These are phyloP conservation scores for Melampsora americana DNA, from an alignment of 1,284 basidiomycete species.

Conservation along the genomic window DNA sequence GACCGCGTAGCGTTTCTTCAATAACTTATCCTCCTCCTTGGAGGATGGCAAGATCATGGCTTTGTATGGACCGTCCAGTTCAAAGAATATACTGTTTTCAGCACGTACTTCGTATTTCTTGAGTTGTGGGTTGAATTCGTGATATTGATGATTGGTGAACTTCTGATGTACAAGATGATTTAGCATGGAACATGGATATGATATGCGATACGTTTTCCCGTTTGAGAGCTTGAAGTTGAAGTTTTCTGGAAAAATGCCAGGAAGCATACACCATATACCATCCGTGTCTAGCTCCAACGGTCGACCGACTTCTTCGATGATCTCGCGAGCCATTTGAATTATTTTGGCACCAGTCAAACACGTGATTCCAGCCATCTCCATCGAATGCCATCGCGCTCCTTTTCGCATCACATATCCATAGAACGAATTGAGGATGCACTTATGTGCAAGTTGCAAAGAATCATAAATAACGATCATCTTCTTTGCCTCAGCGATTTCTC, in stretches of 20 bases:
- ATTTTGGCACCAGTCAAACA: conserved; percentile 98
- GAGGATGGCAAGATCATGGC: conserved; percentile 99
- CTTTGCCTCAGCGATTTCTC: conserved; percentile 91
- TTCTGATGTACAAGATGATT: conserved; percentile 94
- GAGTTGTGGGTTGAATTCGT: conserved; percentile 75
- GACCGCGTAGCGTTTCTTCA: conserved; percentile 99
- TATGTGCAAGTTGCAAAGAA: conserved; percentile 98
- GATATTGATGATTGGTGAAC: conserved; percentile 98
- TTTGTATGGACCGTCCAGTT: conserved; percentile 95
- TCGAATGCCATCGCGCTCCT: conserved; percentile 98
- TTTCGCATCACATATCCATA: conserved; percentile 99
- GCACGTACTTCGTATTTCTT: conserved; percentile 82
- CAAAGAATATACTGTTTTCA: conserved; percentile 99
- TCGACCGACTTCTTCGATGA: conserved; percentile 91
- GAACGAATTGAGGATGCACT: conserved; percentile 99
- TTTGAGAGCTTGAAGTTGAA: conserved; percentile 87
- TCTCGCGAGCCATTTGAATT: conserved; percentile 97
- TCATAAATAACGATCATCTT: conserved; percentile 99
- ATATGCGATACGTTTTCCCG: conserved; percentile 84
- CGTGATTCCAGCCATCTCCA: conserved; percentile 99
- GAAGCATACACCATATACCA: conserved; percentile 99
- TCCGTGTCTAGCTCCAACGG: conserved; percentile 98
- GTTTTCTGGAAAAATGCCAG: conserved; percentile 94
- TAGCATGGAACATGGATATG: conserved; percentile 99
- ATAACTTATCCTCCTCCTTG: conserved; percentile 96